Base-by-base conservation (phyloP, 805 yeast genomes). In the Candida oleophila region DNA sequence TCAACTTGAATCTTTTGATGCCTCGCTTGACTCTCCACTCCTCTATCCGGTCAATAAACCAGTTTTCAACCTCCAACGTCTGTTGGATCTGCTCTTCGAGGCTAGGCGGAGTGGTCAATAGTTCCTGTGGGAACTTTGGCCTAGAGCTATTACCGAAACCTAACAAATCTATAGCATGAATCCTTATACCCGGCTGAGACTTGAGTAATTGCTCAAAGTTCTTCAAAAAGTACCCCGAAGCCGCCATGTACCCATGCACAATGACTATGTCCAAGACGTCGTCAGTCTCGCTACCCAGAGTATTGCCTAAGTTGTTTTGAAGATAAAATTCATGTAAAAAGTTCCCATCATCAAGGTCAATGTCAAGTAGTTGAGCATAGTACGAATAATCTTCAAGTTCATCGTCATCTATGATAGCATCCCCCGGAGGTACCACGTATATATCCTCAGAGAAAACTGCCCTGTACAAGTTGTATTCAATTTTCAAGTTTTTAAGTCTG, bases 231-330 rank as follows among this genome's bases (percentile, higher is more conserved):
- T 64, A 71, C 3, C 76, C 76, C 49, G 66, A 53, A 1, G 76
- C 74, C 2, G 76, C 76, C 76, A 71, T 71, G 51, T 70, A 71
- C 4, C 76, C 76, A 48, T 71, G 76, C 15, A 71, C 61, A 0
- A 71, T 51, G 7, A 71, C 75, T 3, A 69, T 42, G 15, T 41
- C 39, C 15, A 21, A 22, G 4, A 44, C 47, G 34, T 42, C 51
- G 8, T 49, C 55, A 0, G 56, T 53, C 3, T 43, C 45, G 5
- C 36, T 28, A 15, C 38, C 32, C 8, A 22, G 7, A 12, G 51
- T 49, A 12, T 54, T 36, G 3, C 4, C 28, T 12, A 22, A 12
- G 11, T 25, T 15, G 12, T 50, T 52, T 39, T 53, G 59, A 15
- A 71, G 47, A 45, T 59, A 66, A 25, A 71, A 58, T 46, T 71